Evolutionary conservation across 805 yeast genomes (phyloP).

Genomic region (Yamadazyma ubonensis): DNA sequence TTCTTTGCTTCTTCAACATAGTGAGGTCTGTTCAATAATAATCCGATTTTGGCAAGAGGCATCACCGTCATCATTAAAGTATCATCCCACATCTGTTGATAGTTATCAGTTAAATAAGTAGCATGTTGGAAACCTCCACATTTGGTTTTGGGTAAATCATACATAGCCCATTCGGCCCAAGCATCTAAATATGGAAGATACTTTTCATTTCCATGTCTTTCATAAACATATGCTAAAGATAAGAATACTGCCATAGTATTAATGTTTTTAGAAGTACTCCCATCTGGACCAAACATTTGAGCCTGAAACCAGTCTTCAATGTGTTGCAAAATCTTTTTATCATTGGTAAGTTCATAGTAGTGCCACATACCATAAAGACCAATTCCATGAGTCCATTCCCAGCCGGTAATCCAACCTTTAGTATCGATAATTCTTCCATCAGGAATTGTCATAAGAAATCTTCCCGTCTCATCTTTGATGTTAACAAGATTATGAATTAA

Average conservation of each 20-base stretch:
- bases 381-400: conserved; percentile 43
- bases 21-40: conserved; percentile 25
- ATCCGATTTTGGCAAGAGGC: conserved; percentile 34
- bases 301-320: conserved; percentile 29
- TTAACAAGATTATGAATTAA: conserved; percentile 25
- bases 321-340: conserved; percentile 20
- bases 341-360: conserved; percentile 27
- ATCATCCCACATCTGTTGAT: conserved; percentile 30
- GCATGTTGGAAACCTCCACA: conserved; percentile 37
- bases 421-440: conserved; percentile 35
- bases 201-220: conserved; percentile 17
- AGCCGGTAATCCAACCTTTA: conserved; percentile 38
- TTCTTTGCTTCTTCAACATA: conserved; percentile 34
- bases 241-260: conserved; percentile 37
- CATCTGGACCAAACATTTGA: conserved; percentile 27
- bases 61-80: conserved; percentile 39
- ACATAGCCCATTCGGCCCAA: conserved; percentile 36
- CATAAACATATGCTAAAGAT: conserved; percentile 30
- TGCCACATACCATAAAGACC: conserved; percentile 40
- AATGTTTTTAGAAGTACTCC: conserved; percentile 32
- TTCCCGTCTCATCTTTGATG: conserved; percentile 30
- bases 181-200: conserved; percentile 29
- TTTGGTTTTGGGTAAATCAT: conserved; percentile 27
- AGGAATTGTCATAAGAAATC: conserved; percentile 27
- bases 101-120: conserved; percentile 28